phyloP scores from a whole-genome alignment of 2,329 filamentous ascomycete species.

The Xenosphaeropsis pyriputrescens region DNA sequence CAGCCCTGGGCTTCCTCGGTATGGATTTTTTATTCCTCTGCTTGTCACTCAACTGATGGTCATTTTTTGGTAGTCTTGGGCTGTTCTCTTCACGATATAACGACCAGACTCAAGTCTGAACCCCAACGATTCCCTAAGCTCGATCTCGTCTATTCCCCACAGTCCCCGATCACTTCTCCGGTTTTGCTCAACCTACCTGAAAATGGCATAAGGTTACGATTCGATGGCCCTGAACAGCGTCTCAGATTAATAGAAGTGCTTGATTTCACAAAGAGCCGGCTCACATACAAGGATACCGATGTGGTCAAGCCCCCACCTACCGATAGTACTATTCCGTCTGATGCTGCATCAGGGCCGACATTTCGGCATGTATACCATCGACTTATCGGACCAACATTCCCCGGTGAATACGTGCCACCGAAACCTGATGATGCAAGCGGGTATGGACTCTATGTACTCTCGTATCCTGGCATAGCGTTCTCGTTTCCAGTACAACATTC shows the following conservation, averaged over 20 bases:
- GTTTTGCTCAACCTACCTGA: conserved; percentile 62
- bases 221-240: conserved; percentile 86
- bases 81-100: conserved; percentile 77
- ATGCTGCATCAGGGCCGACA: conserved; percentile 43
- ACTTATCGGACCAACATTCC: conserved; percentile 86
- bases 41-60: conserved; percentile 14
- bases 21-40: conserved; percentile 21
- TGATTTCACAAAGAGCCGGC: conserved; percentile 74
- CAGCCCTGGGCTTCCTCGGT: conserved; percentile 29
- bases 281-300: conserved; percentile 72
- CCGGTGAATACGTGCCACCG: conserved; percentile 76
- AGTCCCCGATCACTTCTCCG: conserved; percentile 58
- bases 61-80: conserved; percentile 50
- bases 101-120: conserved; percentile 79
- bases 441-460: conserved; percentile 72
- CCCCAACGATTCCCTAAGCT: conserved; percentile 71
- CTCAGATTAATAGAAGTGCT: conserved; percentile 80
- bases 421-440: conserved; percentile 31
- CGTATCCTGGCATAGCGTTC: conserved; percentile 89
- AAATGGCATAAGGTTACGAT: conserved; percentile 81
- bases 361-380: conserved; percentile 88
- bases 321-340: conserved; percentile 14
- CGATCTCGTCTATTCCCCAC: conserved; percentile 67
- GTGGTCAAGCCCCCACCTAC: conserved; percentile 26
- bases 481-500: conserved; percentile 68